Percentiles rank a stretch among this genome's conserved stretches.
Conservation (phyloP, 164 flowering plant genomes). For the Amborella trichopoda region DNA sequence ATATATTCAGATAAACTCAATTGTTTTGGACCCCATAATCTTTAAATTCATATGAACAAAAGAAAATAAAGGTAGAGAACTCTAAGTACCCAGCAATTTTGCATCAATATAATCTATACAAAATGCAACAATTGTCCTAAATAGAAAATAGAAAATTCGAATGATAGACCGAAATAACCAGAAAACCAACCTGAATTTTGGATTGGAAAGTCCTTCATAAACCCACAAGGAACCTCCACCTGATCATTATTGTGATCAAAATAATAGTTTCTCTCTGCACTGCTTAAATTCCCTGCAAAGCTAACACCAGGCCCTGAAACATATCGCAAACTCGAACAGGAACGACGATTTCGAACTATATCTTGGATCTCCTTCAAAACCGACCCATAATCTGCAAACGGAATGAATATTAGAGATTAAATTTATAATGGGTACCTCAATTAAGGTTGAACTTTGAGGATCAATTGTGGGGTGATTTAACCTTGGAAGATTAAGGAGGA, state of each 20-base stretch:
- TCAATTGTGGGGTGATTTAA: not conserved
- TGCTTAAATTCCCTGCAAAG: slow-evolving; percentile 70
- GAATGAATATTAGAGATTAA: slow-evolving; percentile 1
- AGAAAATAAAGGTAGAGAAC: too few species aligned
- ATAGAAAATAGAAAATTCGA: too few species aligned
- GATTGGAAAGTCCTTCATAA: slow-evolving; percentile 54
- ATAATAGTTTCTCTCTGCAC: slow-evolving; percentile 38
- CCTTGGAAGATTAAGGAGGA: slow-evolving; percentile 36
- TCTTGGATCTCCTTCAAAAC: slow-evolving; percentile 46
- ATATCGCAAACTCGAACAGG: slow-evolving; percentile 27
- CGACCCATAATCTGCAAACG: slow-evolving; percentile 43
- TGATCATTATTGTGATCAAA: slow-evolving; percentile 30
- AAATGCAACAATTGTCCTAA: too few species aligned
- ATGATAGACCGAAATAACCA: not conserved
- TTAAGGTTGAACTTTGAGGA: slow-evolving; percentile 39
- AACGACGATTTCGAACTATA: slow-evolving; percentile 27
- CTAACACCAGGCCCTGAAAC: slow-evolving; percentile 16
- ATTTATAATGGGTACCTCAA: not conserved
- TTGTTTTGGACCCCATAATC: too few species aligned
- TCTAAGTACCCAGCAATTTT: too few species aligned
- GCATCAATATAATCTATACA: too few species aligned
- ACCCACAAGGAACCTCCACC: slow-evolving; percentile 66
- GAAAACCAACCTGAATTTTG: slow-evolving; percentile 38
- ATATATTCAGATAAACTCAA: too few species aligned
- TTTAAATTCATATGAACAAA: too few species aligned